A percentile compares a stretch with the other conserved stretches of the same genome.
Conservation (phyloP, 2,329 filamentous ascomycete genomes). For the Nigrospora osmanthi region DNA sequence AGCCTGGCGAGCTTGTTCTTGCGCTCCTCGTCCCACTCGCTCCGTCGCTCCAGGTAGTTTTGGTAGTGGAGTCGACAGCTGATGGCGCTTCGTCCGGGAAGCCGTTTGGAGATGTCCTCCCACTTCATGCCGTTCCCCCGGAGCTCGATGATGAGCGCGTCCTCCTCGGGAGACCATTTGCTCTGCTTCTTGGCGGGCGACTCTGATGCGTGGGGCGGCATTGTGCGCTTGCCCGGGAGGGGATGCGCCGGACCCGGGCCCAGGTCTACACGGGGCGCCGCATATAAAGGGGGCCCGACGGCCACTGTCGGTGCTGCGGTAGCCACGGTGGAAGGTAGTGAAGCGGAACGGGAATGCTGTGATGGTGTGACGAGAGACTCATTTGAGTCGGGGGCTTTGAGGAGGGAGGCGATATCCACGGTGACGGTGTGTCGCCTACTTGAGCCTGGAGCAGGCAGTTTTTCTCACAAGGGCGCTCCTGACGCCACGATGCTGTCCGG, state of each 20-base stretch:
- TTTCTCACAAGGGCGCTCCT: slow-evolving; percentile 5
- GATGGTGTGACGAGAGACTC: slow-evolving; percentile 51
- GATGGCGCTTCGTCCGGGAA: slow-evolving; percentile 87
- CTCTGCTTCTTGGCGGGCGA: slow-evolving; percentile 88
- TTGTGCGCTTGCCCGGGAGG: slow-evolving; percentile 35
- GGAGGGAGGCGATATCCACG: slow-evolving; percentile 91
- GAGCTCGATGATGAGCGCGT: slow-evolving; percentile 87
- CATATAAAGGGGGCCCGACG: slow-evolving; percentile 17
- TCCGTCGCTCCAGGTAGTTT: slow-evolving; percentile 88
- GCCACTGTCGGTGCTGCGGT: slow-evolving; percentile 25
- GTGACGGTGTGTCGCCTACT: slow-evolving; percentile 48
- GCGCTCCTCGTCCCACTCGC: slow-evolving; percentile 94
- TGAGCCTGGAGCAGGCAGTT: slow-evolving; percentile 22
- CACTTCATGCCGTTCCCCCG: slow-evolving; percentile 92
- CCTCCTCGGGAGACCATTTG: slow-evolving; percentile 93
- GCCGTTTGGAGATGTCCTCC: slow-evolving; percentile 91
- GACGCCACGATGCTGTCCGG: neutral
- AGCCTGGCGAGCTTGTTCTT: slow-evolving; percentile 94
- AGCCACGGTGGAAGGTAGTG: slow-evolving; percentile 25
- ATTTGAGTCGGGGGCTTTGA: slow-evolving; percentile 69
- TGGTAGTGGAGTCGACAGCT: slow-evolving; percentile 94
- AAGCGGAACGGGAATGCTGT: slow-evolving; percentile 27
- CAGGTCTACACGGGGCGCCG: slow-evolving; percentile 15
- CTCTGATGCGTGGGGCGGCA: slow-evolving; percentile 47
- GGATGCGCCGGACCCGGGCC: slow-evolving; percentile 18